Conservation (phyloP, 2,329 filamentous ascomycete genomes). For the Cladophialophora bantiana region DNA sequence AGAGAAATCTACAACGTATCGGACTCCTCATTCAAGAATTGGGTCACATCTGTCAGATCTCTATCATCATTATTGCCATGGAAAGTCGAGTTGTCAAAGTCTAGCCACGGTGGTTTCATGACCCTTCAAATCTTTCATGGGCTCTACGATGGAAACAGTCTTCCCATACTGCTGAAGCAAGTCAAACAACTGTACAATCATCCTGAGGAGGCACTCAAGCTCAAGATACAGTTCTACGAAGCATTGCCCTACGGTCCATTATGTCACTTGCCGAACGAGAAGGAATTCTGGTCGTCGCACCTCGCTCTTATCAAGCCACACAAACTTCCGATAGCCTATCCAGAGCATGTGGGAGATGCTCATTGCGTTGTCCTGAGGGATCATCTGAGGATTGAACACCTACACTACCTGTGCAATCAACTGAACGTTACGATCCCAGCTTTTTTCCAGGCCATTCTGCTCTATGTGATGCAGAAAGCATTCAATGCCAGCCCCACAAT, state of each 20-base stretch:
- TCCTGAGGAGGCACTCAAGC: background rate
- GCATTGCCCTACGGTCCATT: constrained; percentile 75
- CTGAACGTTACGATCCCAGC: constrained; percentile 80
- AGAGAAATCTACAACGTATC: constrained; percentile 54
- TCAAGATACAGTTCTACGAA: constrained; percentile 53
- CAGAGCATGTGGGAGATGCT: background rate
- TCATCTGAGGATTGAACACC: constrained; percentile 47
- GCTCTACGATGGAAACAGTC: constrained; percentile 83
- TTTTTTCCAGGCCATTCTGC: constrained; percentile 77
- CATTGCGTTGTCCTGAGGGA: constrained; percentile 16
- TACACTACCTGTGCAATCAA: constrained; percentile 63
- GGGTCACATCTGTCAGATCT: constrained; percentile 62
- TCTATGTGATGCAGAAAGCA: constrained; percentile 65
- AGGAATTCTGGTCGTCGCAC: constrained; percentile 70
- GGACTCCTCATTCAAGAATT: constrained; percentile 53
- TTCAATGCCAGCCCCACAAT: constrained; percentile 61
- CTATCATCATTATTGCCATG: constrained; percentile 46
- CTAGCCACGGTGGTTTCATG: constrained; percentile 50
- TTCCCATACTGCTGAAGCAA: constrained; percentile 69
- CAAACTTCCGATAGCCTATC: constrained; percentile 8
- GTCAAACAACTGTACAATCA: constrained; percentile 62
- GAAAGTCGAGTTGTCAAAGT: constrained; percentile 45
- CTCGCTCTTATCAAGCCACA: constrained; percentile 34
- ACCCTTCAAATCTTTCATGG: constrained; percentile 80
- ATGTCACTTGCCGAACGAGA: constrained; percentile 53